Evolutionary conservation across 257 asterid species (phyloP).

Genomic region (Solanum tacnaense): DNA sequence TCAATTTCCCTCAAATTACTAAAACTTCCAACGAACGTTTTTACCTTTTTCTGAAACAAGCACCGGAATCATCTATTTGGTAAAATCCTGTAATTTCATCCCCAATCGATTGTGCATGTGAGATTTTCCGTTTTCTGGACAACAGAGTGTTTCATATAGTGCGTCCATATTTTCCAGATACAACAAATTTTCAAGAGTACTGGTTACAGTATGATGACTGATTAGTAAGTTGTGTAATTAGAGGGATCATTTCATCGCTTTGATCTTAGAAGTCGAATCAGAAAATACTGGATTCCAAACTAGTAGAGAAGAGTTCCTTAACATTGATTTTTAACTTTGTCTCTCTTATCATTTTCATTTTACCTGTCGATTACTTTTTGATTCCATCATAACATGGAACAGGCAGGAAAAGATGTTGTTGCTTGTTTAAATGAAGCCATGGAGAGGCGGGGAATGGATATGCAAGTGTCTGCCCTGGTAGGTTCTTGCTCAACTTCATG

Average conservation of each 20-base stretch:
- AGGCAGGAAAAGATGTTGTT: slow-evolving; percentile 81
- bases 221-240: neutral
- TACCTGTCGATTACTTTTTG: neutral
- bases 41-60: neutral
- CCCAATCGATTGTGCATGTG: neutral
- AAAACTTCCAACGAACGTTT: neutral
- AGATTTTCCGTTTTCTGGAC: neutral
- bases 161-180: neutral
- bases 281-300: neutral
- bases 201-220: neutral
- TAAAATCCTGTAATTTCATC: neutral
- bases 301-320: neutral
- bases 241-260: neutral
- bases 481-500: neutral
- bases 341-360: neutral
- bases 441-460: slow-evolving; percentile 49
- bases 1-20: neutral
- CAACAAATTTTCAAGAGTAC: too few species aligned
- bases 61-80: neutral
- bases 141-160: neutral
- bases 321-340: neutral
- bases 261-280: neutral
- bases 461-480: slow-evolving; percentile 78
- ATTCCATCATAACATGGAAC: slow-evolving; percentile 1
- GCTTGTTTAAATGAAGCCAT: slow-evolving; percentile 68